phyloP scores from a whole-genome alignment of 2,329 filamentous ascomycete genomes.

The Stagonosporopsis vannaccii region DNA sequence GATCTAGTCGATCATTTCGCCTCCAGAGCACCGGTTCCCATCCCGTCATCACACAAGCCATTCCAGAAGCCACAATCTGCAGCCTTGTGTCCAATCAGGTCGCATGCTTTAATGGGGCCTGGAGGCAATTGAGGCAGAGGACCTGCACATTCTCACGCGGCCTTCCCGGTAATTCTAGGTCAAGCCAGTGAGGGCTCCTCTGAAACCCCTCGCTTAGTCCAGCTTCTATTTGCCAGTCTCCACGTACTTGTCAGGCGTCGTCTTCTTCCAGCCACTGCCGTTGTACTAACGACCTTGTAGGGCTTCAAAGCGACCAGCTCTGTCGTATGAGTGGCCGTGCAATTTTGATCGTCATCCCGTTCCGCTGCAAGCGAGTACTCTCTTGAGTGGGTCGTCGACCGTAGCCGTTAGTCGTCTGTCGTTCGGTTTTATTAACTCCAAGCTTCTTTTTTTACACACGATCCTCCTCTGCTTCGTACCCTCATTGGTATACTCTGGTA shows the following conservation, averaged over 20 bases:
- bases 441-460: constrained; percentile 47
- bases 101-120: constrained; percentile 19
- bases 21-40: constrained; percentile 44
- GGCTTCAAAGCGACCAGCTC: constrained; percentile 36
- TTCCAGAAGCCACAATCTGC: constrained; percentile 41
- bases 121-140: constrained; percentile 48
- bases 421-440: constrained; percentile 34
- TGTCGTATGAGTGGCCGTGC: constrained; percentile 44
- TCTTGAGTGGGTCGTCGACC: constrained; percentile 38
- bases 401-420: constrained; percentile 45
- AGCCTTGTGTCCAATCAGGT: constrained; percentile 39
- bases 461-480: constrained; percentile 36
- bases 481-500: constrained; percentile 43
- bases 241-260: constrained; percentile 33
- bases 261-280: constrained; percentile 29
- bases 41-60: constrained; percentile 40
- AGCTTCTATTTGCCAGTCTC: constrained; percentile 32
- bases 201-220: constrained; percentile 30
- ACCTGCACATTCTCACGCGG: constrained; percentile 40
- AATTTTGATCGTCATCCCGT: constrained; percentile 46
- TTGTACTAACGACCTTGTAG: constrained; percentile 44
- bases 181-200: constrained; percentile 33
- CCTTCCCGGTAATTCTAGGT: constrained; percentile 35
- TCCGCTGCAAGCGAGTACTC: constrained; percentile 49
- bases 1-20: constrained; percentile 43